Percentiles rank a stretch among this genome's conserved stretches.
Evolutionary conservation across 202 grass and related monocot species (phyloP).

Genomic region (Carex sylvatica): DNA sequence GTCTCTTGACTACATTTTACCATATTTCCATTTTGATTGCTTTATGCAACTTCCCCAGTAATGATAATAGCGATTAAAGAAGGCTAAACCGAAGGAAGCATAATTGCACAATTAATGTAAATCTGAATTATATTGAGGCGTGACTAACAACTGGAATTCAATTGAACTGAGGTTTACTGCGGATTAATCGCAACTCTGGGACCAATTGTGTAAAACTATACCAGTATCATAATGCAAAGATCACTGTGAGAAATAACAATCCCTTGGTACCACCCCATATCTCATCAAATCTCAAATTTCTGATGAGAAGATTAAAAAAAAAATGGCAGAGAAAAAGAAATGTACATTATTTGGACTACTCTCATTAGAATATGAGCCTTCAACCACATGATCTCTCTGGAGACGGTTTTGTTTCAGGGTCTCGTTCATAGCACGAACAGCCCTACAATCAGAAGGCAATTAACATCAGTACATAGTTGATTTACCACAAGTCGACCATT

Average conservation of each 20-base stretch:
- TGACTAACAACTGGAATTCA: background rate
- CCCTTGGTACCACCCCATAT: background rate
- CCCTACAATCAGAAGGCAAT: constrained; percentile 54
- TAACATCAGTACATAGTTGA: constrained; percentile 13
- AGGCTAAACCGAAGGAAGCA: background rate
- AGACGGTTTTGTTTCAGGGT: constrained; percentile 97
- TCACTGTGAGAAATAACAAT: background rate
- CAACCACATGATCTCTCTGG: constrained; percentile 69
- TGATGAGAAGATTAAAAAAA: constrained; percentile 18
- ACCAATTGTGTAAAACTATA: background rate
- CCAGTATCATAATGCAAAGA: background rate
- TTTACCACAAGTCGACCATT: background rate
- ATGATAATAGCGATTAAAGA: background rate
- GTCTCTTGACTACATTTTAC: background rate
- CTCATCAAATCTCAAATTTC: background rate
- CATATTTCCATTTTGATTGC: background rate
- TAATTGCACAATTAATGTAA: background rate
- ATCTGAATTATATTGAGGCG: background rate
- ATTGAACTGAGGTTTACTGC: background rate
- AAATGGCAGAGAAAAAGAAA: constrained; percentile 20
- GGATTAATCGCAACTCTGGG: background rate
- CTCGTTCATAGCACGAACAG: constrained; percentile 98
- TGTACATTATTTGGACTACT: constrained; percentile 55
- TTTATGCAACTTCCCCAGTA: background rate
- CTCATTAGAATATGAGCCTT: constrained; percentile 62